A percentile compares a stretch with the other conserved stretches of the same genome.
These are phyloP conservation scores for Artemisia argyi DNA, from an alignment of 129 eudicot species.

Conservation along the genomic window DNA sequence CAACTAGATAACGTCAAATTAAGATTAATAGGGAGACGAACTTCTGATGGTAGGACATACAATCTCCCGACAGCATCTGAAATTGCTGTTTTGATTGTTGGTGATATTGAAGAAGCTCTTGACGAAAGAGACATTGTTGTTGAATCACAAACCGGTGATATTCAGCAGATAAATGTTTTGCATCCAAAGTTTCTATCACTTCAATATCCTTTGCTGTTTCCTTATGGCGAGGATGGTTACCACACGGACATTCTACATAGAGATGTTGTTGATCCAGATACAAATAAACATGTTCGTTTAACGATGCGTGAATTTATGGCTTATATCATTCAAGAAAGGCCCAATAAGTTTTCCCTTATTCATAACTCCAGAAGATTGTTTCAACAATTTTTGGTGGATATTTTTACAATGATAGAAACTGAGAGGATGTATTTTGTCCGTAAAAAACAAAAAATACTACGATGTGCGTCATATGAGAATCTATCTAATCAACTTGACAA, in stretches of 20 bases:
- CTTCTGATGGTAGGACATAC: not conserved
- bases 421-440: not conserved
- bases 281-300: not conserved
- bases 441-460: not conserved
- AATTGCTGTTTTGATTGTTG: not conserved
- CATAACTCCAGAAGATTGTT: not conserved
- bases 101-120: not conserved
- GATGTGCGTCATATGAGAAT: not conserved
- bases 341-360: not conserved
- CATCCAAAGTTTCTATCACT: no score
- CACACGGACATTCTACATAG: not conserved
- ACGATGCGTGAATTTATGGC: not conserved
- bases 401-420: not conserved
- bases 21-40: not conserved
- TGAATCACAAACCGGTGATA: not conserved
- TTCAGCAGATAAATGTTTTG: no score
- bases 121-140: not conserved
- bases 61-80: not conserved
- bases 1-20: not conserved
- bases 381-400: not conserved
- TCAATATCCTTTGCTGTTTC: not conserved
- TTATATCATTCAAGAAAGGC: not conserved
- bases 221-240: not conserved
- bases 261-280: not conserved
- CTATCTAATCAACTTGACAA: not conserved